These are phyloP conservation scores for Boletales sp. DNA, from an alignment of 768 basidiomycete species.

Conservation along the genomic window DNA sequence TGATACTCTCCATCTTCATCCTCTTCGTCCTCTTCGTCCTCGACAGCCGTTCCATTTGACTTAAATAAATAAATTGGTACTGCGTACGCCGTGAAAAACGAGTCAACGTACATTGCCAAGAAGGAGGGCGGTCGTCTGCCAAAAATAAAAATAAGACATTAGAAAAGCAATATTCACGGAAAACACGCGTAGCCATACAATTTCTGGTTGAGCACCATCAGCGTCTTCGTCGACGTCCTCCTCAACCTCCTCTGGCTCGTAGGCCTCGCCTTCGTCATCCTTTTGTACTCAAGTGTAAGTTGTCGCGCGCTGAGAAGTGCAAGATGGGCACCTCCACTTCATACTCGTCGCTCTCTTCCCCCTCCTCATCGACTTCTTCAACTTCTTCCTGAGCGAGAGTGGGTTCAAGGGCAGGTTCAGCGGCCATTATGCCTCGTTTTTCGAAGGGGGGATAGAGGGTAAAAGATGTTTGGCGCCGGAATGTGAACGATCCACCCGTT, in stretches of 20 bases:
- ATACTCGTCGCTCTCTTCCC: conserved; percentile 29
- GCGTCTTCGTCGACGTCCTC: conserved; percentile 16
- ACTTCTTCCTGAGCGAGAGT: not conserved
- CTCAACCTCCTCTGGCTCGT: conserved; percentile 13
- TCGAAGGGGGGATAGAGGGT: not conserved
- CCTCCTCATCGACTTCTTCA: conserved; percentile 6
- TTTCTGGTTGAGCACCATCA: not conserved
- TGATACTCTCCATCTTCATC: conserved; percentile 24
- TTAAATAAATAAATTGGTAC: not conserved
- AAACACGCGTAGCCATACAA: conserved; percentile 9
- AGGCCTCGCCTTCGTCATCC: conserved; percentile 15
- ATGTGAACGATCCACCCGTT: conserved; percentile 3
- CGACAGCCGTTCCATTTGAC: conserved; percentile 13
- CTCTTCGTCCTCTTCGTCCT: conserved; percentile 15
- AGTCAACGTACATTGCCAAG: conserved; percentile 14
- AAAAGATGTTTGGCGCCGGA: conserved; percentile 6
- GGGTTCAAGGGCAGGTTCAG: conserved; percentile 17
- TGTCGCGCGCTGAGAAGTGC: not conserved
- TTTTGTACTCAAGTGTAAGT: conserved; percentile 1
- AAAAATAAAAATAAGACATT: conserved; percentile 3
- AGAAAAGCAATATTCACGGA: not conserved
- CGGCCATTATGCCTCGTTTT: conserved; percentile 17
- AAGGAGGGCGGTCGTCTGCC: conserved; percentile 24
- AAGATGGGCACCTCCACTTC: conserved; percentile 19
- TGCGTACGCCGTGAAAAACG: not conserved